Percentiles rank a stretch among this genome's conserved stretches.
These are phyloP conservation scores for Viridothelium virens DNA, from an alignment of 495 filamentous ascomycete genomes.

Conservation along the genomic window DNA sequence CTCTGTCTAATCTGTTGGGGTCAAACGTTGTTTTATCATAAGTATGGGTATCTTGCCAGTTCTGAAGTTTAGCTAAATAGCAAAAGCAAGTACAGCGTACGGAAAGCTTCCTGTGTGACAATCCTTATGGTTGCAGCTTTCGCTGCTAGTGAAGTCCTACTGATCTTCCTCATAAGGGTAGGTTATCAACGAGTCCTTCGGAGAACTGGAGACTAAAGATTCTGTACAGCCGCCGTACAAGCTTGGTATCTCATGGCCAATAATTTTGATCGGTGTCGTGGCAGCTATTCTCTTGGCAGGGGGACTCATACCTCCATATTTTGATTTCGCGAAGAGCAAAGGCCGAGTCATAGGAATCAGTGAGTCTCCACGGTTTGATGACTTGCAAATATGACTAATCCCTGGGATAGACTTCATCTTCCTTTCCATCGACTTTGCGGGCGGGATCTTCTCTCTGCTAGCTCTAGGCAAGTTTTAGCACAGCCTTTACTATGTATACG, in stretches of 20 bases:
- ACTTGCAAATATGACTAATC: background rate
- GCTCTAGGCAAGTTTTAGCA: slow-evolving; percentile 47
- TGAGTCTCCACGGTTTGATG: slow-evolving; percentile 26
- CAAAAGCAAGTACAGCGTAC: slow-evolving; percentile 42
- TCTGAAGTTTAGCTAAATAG: slow-evolving; percentile 3
- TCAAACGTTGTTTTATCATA: slow-evolving; percentile 56
- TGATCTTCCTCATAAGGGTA: slow-evolving; percentile 58
- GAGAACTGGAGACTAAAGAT: slow-evolving; percentile 9
- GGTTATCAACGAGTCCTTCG: slow-evolving; percentile 13
- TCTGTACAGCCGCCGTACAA: slow-evolving; percentile 47
- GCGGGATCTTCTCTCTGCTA: slow-evolving; percentile 69
- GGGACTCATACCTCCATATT: slow-evolving; percentile 62
- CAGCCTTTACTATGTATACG: background rate
- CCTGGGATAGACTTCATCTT: slow-evolving; percentile 49
- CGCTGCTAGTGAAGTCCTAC: slow-evolving; percentile 50
- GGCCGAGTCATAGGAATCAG: slow-evolving; percentile 65
- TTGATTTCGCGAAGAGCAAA: slow-evolving; percentile 61
- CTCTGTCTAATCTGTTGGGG: slow-evolving; percentile 60
- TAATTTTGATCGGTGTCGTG: slow-evolving; percentile 52
- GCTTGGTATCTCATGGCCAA: slow-evolving; percentile 46
- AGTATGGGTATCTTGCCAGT: slow-evolving; percentile 38
- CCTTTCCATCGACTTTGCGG: slow-evolving; percentile 59
- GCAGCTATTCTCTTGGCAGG: slow-evolving; percentile 51
- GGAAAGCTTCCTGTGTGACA: slow-evolving; percentile 44
- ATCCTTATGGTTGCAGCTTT: slow-evolving; percentile 40